Evolutionary conservation across 805 yeast genomes (phyloP).

Genomic region (Maudiozyma barnettii): DNA sequence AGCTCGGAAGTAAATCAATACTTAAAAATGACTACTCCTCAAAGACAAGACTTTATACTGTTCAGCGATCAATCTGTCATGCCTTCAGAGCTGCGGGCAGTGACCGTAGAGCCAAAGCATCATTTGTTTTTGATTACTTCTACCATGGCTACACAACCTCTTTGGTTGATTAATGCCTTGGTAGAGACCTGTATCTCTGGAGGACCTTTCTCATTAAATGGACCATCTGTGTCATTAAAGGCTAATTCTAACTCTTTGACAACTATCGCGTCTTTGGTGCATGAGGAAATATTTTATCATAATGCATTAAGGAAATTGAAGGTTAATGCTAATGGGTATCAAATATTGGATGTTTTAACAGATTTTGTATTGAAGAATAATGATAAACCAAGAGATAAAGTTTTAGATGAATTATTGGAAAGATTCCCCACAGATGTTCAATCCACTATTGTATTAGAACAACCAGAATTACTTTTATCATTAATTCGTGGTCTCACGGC

Average conservation of each 20-base stretch:
- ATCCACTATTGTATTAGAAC: slow-evolving; percentile 21
- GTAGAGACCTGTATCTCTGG: slow-evolving; percentile 44
- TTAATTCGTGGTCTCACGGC: slow-evolving; percentile 20
- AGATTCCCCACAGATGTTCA: slow-evolving; percentile 35
- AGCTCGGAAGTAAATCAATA: too few species aligned
- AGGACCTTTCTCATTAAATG: slow-evolving; percentile 33
- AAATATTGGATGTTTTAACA: slow-evolving; percentile 38
- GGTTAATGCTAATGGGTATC: slow-evolving; percentile 16
- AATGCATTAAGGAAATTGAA: slow-evolving; percentile 18
- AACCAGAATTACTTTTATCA: slow-evolving; percentile 26
- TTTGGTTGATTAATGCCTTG: slow-evolving; percentile 52
- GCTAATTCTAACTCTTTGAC: background rate
- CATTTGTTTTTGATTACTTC: slow-evolving; percentile 32
- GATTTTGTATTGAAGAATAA: slow-evolving; percentile 31
- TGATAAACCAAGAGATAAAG: slow-evolving; percentile 62
- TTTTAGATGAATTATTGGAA: slow-evolving; percentile 62
- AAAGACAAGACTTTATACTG: slow-evolving; percentile 50
- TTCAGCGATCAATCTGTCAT: slow-evolving; percentile 43
- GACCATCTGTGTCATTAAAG: slow-evolving; percentile 4
- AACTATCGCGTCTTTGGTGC: slow-evolving; percentile 25
- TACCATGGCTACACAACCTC: slow-evolving; percentile 46
- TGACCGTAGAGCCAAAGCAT: slow-evolving; percentile 9
- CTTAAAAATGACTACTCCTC: slow-evolving; percentile 21
- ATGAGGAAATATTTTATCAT: slow-evolving; percentile 13
- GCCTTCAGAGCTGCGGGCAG: slow-evolving; percentile 12